Base-by-base conservation (phyloP, 441 rosid species). In the Gossypium aridum region DNA sequence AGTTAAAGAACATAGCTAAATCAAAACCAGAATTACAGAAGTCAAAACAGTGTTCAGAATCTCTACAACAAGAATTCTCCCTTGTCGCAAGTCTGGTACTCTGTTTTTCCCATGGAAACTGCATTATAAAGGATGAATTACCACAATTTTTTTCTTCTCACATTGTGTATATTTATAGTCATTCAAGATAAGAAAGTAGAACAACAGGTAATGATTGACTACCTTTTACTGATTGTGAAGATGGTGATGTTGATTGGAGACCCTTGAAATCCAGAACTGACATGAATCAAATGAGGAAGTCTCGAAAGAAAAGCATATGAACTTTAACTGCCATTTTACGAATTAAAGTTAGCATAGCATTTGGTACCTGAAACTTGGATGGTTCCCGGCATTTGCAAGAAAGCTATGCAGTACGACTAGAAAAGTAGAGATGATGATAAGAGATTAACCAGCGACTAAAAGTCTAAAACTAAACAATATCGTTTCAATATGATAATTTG, bases 51-150 rank as follows among this genome's bases (percentile, higher is more conserved):
- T 14, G 22, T 6, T 61, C 28, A 43, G 77, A 72, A 74, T 67
- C 77, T 71, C 82, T 90, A 92, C 99, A 95, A 92, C 75, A 83
- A 88, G 80, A 91, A 85, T 70, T 95, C 99, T 47, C 89, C 97
- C 70, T 83, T 84, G 73, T 83, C 89, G 57, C 72, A 73, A 45
- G 88, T 84, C 78, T 72, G 86, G 78, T 88, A 86, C 84, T 90
- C 93, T 73, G 69, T 86, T 75, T 84, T 91, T 67, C 97, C 97
- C 91, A 92, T 78, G 75, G 92, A 83, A 79, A 92, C 99, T 95
- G 91, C 82, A 79, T 81, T 64, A 49, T 49, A 5, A 64, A 76
- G 7, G 25, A 75, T 2, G 28, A 69, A 76, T 37, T 19, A 22
- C 16, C 62, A 22, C 45, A 28, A 16, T 7, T 2, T 43, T 1